Evolutionary conservation across 441 rosid genomes (phyloP), one percentile per base, ranked within the genome.

Genomic region (Adansonia madagascariensis): DNA sequence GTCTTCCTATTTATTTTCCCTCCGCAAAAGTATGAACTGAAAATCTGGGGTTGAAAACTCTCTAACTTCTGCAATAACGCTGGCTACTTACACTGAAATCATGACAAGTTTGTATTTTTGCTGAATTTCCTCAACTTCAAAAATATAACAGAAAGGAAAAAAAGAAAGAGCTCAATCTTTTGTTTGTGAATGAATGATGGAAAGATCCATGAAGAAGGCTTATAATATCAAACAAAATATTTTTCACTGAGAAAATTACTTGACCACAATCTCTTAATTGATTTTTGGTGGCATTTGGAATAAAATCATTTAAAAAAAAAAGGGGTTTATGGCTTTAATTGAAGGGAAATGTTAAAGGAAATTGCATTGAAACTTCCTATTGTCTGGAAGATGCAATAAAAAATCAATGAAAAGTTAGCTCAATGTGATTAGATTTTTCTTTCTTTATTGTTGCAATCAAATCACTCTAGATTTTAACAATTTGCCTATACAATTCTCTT

Each of bases 281-380:
- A 22, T 46, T n/a, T 67, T 49, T 69, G 70, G 24, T 41, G 70
- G 50, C 5, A 41, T n/a, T 41, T 5, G 39, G 14, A 67, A 17
- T 9, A 44, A 20, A 67, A 20, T 35, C 67, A 4, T 6, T 44
- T 2, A 20, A 43, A 9, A 20, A 4, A 18, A 67, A 18, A 8
- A 4, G 66, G 64, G 57, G 57, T 43, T 46, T 18, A 6, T 46
- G 39, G 18, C 10, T 55, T 15, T 5, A 55, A 2, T 20, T 57
- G 9, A 49, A 14, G 55, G 17, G 8, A 41, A 43, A 20, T 39
- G 20, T 60, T 20, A 24, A 3, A 59, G 46, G 77, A 74, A 74
- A 18, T n/a, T 61, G 56, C 77, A 22, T 0, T 60, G 77, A 74
- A 74, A 60, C 46, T 74, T 74, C 77, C 69, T 46, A 17, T 60